Evolutionary conservation across 371 early-diverging fungal species (phyloP).

Genomic region (Mucor piriformis): DNA sequence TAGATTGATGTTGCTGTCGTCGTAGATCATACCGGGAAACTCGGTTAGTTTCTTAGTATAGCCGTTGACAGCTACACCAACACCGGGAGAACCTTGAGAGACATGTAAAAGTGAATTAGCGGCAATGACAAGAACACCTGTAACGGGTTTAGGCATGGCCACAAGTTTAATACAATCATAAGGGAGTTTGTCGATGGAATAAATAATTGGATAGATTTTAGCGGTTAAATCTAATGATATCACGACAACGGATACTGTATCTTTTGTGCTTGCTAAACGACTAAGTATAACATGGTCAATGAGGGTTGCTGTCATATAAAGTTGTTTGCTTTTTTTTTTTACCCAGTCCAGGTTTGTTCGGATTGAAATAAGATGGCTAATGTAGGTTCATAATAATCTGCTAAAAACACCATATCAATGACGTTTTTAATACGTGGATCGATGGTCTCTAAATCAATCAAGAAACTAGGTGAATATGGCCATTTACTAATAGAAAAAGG

Average conservation of each 20-base stretch:
- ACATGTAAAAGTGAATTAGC: slow-evolving; percentile 85
- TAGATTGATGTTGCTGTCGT: slow-evolving; percentile 29
- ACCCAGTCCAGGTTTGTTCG: slow-evolving; percentile 88
- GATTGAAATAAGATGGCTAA: slow-evolving; percentile 91
- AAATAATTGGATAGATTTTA: slow-evolving; percentile 79
- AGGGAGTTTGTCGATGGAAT: slow-evolving; percentile 77
- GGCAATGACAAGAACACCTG: slow-evolving; percentile 84
- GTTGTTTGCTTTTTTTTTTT: slow-evolving; percentile 15
- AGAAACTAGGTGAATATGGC: slow-evolving; percentile 80
- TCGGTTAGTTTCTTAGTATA: slow-evolving; percentile 57
- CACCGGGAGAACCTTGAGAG: slow-evolving; percentile 81
- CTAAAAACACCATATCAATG: slow-evolving; percentile 87
- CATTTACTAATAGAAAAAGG: slow-evolving; percentile 50
- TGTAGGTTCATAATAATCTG: slow-evolving; percentile 92
- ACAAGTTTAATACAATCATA: slow-evolving; percentile 76
- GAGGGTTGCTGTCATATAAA: not conserved
- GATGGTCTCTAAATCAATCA: slow-evolving; percentile 73
- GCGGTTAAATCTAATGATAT: slow-evolving; percentile 84
- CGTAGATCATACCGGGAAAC: slow-evolving; percentile 53
- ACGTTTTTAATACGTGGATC: slow-evolving; percentile 79
- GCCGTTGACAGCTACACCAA: slow-evolving; percentile 77
- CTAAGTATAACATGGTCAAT: slow-evolving; percentile 30
- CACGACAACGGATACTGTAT: slow-evolving; percentile 81
- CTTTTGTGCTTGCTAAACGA: slow-evolving; percentile 70
- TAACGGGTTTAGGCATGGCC: slow-evolving; percentile 83